Conservation (phyloP, 2,329 filamentous ascomycete genomes). For the Aspergillus felis region DNA sequence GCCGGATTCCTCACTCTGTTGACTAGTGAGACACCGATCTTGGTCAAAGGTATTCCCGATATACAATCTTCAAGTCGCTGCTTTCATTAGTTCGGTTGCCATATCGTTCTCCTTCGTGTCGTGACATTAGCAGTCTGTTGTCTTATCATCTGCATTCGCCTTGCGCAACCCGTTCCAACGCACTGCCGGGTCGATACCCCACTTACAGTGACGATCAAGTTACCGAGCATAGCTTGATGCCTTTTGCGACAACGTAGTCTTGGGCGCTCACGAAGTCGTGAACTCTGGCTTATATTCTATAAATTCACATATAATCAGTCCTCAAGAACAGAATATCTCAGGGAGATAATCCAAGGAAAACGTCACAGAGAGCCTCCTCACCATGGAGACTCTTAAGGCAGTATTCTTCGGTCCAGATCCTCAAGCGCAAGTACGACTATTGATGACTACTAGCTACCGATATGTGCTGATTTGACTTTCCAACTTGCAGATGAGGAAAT, state of each 20-base stretch:
- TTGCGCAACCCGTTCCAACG: background rate
- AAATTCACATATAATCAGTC: background rate
- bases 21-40: background rate
- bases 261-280: background rate
- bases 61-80: background rate
- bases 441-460: background rate
- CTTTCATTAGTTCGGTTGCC: background rate
- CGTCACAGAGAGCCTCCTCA: slow-evolving; percentile 13
- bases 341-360: background rate
- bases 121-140: background rate
- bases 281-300: background rate
- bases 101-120: background rate
- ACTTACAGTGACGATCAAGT: background rate
- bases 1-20: background rate
- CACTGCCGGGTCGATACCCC: background rate
- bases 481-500: slow-evolving; percentile 76
- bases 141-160: background rate
- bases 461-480: background rate
- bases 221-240: background rate
- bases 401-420: slow-evolving; percentile 92
- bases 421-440: slow-evolving; percentile 71
- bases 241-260: background rate
- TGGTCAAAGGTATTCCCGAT: background rate
- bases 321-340: background rate
- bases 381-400: slow-evolving; percentile 81